phyloP scores from a whole-genome alignment of 345 rosid genomes.

The Combretum micranthum region DNA sequence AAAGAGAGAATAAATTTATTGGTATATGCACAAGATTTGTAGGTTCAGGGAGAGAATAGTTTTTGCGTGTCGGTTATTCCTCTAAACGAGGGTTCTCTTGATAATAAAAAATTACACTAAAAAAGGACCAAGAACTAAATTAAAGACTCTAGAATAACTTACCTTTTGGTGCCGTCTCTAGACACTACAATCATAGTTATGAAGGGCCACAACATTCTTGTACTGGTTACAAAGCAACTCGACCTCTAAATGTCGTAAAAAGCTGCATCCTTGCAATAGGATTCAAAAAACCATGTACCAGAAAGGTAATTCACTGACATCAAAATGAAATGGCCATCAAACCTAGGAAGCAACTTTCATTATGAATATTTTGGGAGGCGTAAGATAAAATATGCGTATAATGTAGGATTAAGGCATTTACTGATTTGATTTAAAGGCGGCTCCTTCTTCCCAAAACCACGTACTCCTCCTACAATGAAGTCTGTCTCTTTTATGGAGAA shows the following conservation, averaged over 20 bases:
- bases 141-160: slow-evolving; percentile 14
- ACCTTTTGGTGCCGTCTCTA: slow-evolving; percentile 99
- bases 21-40: no score
- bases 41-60: no score
- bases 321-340: slow-evolving; percentile 18
- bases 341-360: slow-evolving; percentile 99
- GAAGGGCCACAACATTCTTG: slow-evolving; percentile 98
- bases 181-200: slow-evolving; percentile 97
- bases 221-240: slow-evolving; percentile 91
- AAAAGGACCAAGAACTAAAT: slow-evolving; percentile 7
- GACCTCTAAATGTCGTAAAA: slow-evolving; percentile 85
- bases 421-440: no score
- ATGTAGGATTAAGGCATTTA: no score
- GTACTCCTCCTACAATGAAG: no score
- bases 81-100: no score
- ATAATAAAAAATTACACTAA: background rate
- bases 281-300: background rate
- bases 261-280: slow-evolving; percentile 6
- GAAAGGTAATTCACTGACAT: slow-evolving; percentile 9
- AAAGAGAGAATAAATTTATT: background rate
- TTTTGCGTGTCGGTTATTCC: no score
- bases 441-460: no score
- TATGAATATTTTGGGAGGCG: slow-evolving; percentile 90
- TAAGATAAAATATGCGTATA: no score
- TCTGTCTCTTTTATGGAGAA: no score